Evolutionary conservation across 2,329 filamentous ascomycete genomes (phyloP).

Genomic region (Alternaria brassicae): DNA sequence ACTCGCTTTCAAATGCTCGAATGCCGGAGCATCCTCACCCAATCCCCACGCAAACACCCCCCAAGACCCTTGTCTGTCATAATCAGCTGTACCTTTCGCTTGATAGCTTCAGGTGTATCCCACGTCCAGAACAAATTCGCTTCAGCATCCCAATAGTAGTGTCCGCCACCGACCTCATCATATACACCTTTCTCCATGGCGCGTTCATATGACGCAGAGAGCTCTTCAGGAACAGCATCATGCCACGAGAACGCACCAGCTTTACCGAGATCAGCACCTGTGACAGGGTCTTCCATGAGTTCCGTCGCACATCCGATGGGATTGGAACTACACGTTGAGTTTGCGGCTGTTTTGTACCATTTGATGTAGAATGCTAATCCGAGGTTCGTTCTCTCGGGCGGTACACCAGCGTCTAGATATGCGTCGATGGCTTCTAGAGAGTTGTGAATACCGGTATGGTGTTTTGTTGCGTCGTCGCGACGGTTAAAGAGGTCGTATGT

Average conservation of each 20-base stretch:
- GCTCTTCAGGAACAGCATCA: constrained; percentile 46
- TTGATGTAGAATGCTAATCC: constrained; percentile 74
- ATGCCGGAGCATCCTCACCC: constrained; percentile 64
- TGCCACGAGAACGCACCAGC: constrained; percentile 63
- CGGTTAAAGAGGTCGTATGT: constrained; percentile 75
- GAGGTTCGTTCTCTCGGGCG: constrained; percentile 64
- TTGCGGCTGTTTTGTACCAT: constrained; percentile 63
- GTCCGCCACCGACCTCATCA: constrained; percentile 66
- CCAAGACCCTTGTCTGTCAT: constrained; percentile 64
- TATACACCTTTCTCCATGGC: constrained; percentile 63
- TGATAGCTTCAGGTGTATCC: constrained; percentile 69
- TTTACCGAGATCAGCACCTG: constrained; percentile 65
- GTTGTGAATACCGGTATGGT: constrained; percentile 67
- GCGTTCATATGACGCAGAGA: constrained; percentile 63
- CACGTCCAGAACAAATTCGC: constrained; percentile 74
- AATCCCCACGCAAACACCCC: constrained; percentile 79
- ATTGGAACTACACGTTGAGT: constrained; percentile 54
- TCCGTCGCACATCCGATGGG: constrained; percentile 67
- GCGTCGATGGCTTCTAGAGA: constrained; percentile 64
- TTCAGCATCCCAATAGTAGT: constrained; percentile 70
- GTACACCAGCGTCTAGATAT: constrained; percentile 65
- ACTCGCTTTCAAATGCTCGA: constrained; percentile 51
- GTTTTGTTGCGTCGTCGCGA: constrained; percentile 67
- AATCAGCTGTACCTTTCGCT: constrained; percentile 66
- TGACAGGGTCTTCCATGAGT: constrained; percentile 65